Evolutionary conservation across 2,329 filamentous ascomycete species (phyloP), one percentile per base, ranked within the genome.

Genomic region (Phialemoniopsis sp.): DNA sequence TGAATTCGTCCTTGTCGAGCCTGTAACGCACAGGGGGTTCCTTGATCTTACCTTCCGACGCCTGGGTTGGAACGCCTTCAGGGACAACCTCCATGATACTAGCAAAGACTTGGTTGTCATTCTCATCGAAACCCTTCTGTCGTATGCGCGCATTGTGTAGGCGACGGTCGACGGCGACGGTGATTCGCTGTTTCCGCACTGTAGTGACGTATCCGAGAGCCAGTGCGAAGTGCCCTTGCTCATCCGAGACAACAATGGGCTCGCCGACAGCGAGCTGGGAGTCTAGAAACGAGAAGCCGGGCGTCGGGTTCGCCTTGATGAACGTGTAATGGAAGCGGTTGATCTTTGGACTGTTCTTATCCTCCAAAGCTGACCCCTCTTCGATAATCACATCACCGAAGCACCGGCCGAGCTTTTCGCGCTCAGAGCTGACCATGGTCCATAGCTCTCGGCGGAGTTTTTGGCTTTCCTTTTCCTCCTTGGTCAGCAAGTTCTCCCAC

Each of bases 1-100:
- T 95, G 62, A 98, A 98, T 56, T 98, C 93, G 53, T 98, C 93
- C 58, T 96, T 96, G 63, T 98, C 93, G 4, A 98, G 70, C 17
- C 93, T 85, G 53, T 95, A 98, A 36, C 80, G 72, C 6, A 85
- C 66, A 4, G 77, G 77, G 4, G 73, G 60, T 41, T 72, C 68
- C 42, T 72, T 68, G 47, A 72, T 68, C 48, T 69, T 74, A 19
- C 65, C 68, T 31, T 76, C 62, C 5, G 73, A 69, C 41, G 78
- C 66, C 29, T 76, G 67, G 17, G 70, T 64, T 1, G 64, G 64
- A 29, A 68, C 70, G 2, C 73, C 77, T 50, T 81, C 74, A 5
- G 70, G 70, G 12, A 71, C 73, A 18, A 94, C 82, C 48, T 95
- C 87, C 88, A 96, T 95, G 47, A 96, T 91, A 35, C 90, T 89